phyloP scores from a whole-genome alignment of 108 stramenopile species.

The Pseudonitzschia multistriata region DNA sequence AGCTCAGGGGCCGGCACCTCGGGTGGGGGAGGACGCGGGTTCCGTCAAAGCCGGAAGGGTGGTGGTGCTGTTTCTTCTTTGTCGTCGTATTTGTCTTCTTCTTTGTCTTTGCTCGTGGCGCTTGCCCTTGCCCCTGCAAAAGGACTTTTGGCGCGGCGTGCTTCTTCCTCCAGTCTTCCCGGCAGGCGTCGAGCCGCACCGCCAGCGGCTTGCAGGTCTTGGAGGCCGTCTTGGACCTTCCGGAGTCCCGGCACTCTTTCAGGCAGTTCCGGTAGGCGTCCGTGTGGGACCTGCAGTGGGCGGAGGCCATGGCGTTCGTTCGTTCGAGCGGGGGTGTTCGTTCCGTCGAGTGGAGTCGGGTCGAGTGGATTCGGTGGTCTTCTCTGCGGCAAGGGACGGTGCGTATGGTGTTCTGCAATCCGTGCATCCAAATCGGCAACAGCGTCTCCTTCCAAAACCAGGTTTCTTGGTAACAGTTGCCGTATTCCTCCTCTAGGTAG shows the following conservation, averaged over 20 bases:
- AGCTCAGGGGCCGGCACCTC: slow-evolving; percentile 28
- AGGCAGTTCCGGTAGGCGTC: slow-evolving; percentile 26
- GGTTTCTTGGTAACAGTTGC: no score
- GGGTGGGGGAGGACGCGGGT: slow-evolving; percentile 31
- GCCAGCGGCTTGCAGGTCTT: slow-evolving; percentile 26
- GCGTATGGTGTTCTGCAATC: no score
- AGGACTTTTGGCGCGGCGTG: not conserved
- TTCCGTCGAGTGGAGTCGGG: not conserved
- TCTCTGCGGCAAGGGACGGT: no score
- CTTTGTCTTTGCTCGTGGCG: not conserved
- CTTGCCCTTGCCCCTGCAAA: no score
- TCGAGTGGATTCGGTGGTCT: no score
- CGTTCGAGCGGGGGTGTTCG: not conserved
- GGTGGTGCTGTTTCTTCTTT: not conserved
- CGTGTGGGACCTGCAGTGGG: slow-evolving; percentile 26
- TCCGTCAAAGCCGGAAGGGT: slow-evolving; percentile 25
- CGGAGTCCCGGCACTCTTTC: slow-evolving; percentile 19
- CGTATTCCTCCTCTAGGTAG: no score
- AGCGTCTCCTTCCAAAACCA: no score
- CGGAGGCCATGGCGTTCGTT: not conserved
- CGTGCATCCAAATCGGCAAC: no score
- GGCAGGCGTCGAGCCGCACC: slow-evolving; percentile 23
- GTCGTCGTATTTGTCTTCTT: not conserved
- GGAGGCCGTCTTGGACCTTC: slow-evolving; percentile 10
- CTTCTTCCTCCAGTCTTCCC: slow-evolving; percentile 33